These are phyloP conservation scores for Entrophospora sp. DNA, from an alignment of 192 early-diverging fungal species.

Conservation along the genomic window DNA sequence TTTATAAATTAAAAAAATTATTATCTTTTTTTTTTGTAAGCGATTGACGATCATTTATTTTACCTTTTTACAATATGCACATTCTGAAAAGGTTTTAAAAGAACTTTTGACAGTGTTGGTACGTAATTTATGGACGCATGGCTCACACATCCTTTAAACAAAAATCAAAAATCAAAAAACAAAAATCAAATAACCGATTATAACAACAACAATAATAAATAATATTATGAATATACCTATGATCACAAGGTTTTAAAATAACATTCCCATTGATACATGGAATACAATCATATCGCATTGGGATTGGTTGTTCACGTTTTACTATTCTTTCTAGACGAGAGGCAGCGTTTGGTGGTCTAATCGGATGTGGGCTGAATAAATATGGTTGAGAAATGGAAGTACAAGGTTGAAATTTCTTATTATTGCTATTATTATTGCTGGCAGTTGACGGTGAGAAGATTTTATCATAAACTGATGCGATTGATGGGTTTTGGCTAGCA, in stretches of 20 bases:
- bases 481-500: too few species aligned
- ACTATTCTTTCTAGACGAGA: too few species aligned
- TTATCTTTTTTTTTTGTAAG: not conserved
- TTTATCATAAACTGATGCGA: too few species aligned
- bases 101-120: slow-evolving; percentile 4
- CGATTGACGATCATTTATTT: not conserved
- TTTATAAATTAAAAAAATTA: not conserved
- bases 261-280: slow-evolving; percentile 2
- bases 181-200: too few species aligned
- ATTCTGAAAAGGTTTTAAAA: slow-evolving; percentile 13
- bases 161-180: not conserved
- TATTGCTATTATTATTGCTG: too few species aligned
- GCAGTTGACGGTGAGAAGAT: too few species aligned
- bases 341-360: too few species aligned
- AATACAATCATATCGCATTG: not conserved
- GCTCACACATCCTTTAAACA: slow-evolving; percentile 13
- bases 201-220: not conserved
- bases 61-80: not conserved
- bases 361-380: too few species aligned
- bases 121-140: slow-evolving; percentile 10
- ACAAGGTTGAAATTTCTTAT: too few species aligned
- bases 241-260: slow-evolving; percentile 12
- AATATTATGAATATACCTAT: slow-evolving; percentile 1
- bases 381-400: too few species aligned
- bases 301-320: too few species aligned